These are phyloP conservation scores for Myrica gale DNA, from an alignment of 306 rosid species.

Conservation along the genomic window DNA sequence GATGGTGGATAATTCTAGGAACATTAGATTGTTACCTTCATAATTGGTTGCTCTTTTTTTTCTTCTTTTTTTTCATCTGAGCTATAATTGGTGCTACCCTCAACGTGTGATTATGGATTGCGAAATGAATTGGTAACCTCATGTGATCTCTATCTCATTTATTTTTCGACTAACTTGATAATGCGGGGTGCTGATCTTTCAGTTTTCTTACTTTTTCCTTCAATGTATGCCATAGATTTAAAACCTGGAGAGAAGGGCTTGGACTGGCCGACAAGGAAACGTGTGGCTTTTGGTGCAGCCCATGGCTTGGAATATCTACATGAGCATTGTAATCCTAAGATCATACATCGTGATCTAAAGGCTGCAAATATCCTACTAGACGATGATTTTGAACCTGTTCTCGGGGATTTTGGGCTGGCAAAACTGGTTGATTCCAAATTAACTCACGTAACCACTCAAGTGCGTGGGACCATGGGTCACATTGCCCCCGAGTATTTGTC, in stretches of 20 bases:
- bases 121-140: not conserved
- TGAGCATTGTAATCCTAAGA: conserved; percentile 85
- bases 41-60: not conserved
- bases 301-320: conserved; percentile 84
- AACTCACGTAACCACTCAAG: conserved; percentile 95
- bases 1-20: not conserved
- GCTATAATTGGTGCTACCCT: too few species aligned
- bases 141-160: not conserved
- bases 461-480: conserved; percentile 96
- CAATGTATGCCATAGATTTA: conserved; percentile 31
- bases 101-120: not conserved
- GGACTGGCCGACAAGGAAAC: conserved; percentile 57
- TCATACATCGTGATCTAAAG: conserved; percentile 90
- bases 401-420: conserved; percentile 91
- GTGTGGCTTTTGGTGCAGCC: conserved; percentile 54
- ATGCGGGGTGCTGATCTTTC: not conserved
- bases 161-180: not conserved
- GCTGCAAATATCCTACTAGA: conserved; percentile 91
- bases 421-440: conserved; percentile 66
- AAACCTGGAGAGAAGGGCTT: conserved; percentile 57
- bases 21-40: not conserved
- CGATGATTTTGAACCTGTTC: conserved; percentile 81
- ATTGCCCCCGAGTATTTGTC: conserved; percentile 94
- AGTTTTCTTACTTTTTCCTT: not conserved
- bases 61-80: too few species aligned